Percentiles rank a stretch among this genome's conserved stretches.
Evolutionary conservation across 2,329 filamentous ascomycete genomes (phyloP).

Genomic region (Tolypocladium tropicale): DNA sequence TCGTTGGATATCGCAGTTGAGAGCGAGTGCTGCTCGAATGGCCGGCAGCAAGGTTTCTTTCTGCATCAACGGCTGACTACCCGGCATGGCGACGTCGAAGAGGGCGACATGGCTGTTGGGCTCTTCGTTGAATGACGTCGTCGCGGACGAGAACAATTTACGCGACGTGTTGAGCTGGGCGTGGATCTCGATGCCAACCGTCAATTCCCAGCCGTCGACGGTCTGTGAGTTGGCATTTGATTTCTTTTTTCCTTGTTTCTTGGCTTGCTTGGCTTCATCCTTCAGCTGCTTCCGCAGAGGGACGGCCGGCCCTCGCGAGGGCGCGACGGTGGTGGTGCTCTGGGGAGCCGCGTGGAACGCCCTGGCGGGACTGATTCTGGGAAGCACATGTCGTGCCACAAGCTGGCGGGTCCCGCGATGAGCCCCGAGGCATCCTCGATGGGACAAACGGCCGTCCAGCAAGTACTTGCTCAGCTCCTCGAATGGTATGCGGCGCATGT

Average conservation of each 20-base stretch:
- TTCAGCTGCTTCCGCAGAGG: constrained; percentile 65
- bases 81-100: constrained; percentile 85
- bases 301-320: constrained; percentile 15
- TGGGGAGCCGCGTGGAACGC: constrained; percentile 20
- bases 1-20: constrained; percentile 68
- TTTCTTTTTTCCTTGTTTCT: constrained; percentile 47
- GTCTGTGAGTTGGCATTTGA: constrained; percentile 37
- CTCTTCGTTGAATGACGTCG: constrained; percentile 51
- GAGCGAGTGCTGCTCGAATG: constrained; percentile 75
- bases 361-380: constrained; percentile 11
- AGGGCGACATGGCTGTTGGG: constrained; percentile 82
- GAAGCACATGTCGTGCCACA: constrained; percentile 7
- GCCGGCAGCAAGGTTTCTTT: constrained; percentile 75
- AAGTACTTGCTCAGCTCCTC: constrained; percentile 38
- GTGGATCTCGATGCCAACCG: constrained; percentile 94
- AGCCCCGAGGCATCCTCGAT: constrained; percentile 27
- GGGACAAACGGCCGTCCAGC: constrained; percentile 32
- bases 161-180: constrained; percentile 81
- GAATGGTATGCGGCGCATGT: constrained; percentile 34
- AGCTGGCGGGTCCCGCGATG: constrained; percentile 7
- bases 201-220: constrained; percentile 74
- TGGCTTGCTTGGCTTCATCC: constrained; percentile 59
- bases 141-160: constrained; percentile 79
- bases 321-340: constrained; percentile 8
- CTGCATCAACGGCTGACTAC: constrained; percentile 81